phyloP scores from a whole-genome alignment of 441 rosid species.

The Jatropha multifida region DNA sequence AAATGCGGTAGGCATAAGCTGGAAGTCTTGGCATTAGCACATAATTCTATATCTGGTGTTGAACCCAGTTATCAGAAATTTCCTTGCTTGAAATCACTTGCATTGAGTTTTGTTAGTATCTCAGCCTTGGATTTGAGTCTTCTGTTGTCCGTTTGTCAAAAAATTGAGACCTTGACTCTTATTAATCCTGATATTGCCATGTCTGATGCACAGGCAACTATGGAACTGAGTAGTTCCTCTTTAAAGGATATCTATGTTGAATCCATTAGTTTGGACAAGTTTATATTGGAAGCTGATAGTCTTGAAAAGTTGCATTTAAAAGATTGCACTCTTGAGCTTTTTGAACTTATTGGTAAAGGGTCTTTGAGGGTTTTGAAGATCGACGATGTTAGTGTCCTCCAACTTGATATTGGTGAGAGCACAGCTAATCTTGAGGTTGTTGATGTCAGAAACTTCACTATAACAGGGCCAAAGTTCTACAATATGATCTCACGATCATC shows the following conservation, averaged over 20 bases:
- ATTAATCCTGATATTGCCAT: conserved; percentile 54
- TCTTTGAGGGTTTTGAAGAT: conserved; percentile 67
- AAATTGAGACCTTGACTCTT: conserved; percentile 49
- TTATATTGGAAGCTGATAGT: conserved; percentile 66
- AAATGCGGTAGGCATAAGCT: conserved; percentile 72
- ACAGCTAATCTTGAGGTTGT: conserved; percentile 63
- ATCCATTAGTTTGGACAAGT: conserved; percentile 66
- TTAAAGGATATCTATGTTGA: conserved; percentile 60
- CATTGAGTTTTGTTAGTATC: conserved; percentile 58
- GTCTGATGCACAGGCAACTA: conserved; percentile 66
- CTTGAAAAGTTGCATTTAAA: conserved; percentile 65
- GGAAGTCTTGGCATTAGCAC: conserved; percentile 50
- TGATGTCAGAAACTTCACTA: conserved; percentile 69
- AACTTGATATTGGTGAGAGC: conserved; percentile 65
- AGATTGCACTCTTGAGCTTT: conserved; percentile 63
- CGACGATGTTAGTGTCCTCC: conserved; percentile 57
- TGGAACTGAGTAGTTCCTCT: conserved; percentile 60
- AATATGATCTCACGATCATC: conserved; percentile 73
- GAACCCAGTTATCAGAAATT: conserved; percentile 70
- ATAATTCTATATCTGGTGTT: conserved; percentile 54
- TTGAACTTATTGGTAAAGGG: conserved; percentile 76
- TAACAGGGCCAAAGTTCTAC: conserved; percentile 65
- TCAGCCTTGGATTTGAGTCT: conserved; percentile 68
- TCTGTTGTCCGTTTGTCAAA: conserved; percentile 57
- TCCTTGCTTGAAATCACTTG: conserved; percentile 68